Conservation (phyloP, 2,329 filamentous ascomycete species). For the Curvularia eragrostidis region DNA sequence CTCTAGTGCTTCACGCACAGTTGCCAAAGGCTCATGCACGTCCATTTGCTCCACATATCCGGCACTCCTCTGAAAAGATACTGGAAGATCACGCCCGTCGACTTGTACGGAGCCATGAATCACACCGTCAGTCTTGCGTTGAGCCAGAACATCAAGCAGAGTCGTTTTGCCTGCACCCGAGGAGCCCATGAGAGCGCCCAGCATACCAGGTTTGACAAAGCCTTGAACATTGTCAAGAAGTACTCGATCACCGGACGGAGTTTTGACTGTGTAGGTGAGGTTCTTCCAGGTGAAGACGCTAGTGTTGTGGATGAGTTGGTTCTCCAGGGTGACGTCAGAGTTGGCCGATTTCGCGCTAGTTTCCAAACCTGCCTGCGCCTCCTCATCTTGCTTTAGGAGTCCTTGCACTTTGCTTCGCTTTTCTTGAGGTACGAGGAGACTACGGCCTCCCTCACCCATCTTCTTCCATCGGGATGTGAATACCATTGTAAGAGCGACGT, state of each 20-base stretch:
- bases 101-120: constrained; percentile 82
- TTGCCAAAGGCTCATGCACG: constrained; percentile 63
- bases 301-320: constrained; percentile 65
- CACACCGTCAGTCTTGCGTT: constrained; percentile 80
- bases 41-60: constrained; percentile 61
- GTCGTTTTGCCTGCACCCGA: constrained; percentile 43
- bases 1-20: constrained; percentile 65
- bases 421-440: constrained; percentile 64
- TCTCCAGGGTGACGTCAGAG: constrained; percentile 9
- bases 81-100: constrained; percentile 72
- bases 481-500: constrained; percentile 63
- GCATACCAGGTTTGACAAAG: constrained; percentile 61
- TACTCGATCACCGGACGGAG: constrained; percentile 43
- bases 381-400: too few relatives aligned
- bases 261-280: constrained; percentile 64
- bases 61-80: constrained; percentile 83
- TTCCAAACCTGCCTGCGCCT: constrained; percentile 48
- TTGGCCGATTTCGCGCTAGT: constrained; percentile 1
- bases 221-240: constrained; percentile 60
- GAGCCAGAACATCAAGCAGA: constrained; percentile 58
- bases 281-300: constrained; percentile 71
- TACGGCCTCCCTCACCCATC: constrained; percentile 46
- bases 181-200: constrained; percentile 51
- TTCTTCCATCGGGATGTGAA: constrained; percentile 61
- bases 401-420: constrained; percentile 1